These are phyloP conservation scores for Aspergillus puulaauensis DNA, from an alignment of 2,329 filamentous ascomycete species.

Conservation along the genomic window DNA sequence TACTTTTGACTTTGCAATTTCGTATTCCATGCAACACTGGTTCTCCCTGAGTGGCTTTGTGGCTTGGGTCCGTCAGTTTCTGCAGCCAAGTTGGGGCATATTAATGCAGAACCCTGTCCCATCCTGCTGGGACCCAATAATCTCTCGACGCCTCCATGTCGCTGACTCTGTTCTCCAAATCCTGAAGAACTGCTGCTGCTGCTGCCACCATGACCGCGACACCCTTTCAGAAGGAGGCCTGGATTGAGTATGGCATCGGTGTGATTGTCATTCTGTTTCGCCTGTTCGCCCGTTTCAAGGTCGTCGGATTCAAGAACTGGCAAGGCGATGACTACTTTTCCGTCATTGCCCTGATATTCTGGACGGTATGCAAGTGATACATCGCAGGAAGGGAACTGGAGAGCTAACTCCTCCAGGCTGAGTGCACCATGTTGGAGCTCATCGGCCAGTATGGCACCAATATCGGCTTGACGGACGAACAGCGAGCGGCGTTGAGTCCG, in stretches of 20 bases:
- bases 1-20: too few relatives aligned
- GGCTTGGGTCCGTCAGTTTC: too few relatives aligned
- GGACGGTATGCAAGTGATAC: slow-evolving; percentile 29
- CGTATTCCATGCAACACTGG: too few relatives aligned
- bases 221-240: slow-evolving; percentile 46
- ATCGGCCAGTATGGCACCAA: slow-evolving; percentile 35
- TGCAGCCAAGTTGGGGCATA: neutral
- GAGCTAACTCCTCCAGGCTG: slow-evolving; percentile 9
- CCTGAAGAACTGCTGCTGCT: neutral
- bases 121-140: neutral
- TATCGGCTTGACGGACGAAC: slow-evolving; percentile 35
- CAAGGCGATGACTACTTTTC: slow-evolving; percentile 48
- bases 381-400: neutral
- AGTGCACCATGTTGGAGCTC: slow-evolving; percentile 22
- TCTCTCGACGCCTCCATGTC: too few relatives aligned
- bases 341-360: slow-evolving; percentile 36
- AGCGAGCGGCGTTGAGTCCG: slow-evolving; percentile 30
- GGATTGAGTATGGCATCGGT: slow-evolving; percentile 46
- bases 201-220: slow-evolving; percentile 20
- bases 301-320: slow-evolving; percentile 42
- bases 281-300: slow-evolving; percentile 40
- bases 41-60: too few relatives aligned
- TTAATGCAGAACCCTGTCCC: neutral
- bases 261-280: slow-evolving; percentile 39
- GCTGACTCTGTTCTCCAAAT: neutral